These are phyloP conservation scores for Fusarium sp. DNA, from an alignment of 2,329 filamentous ascomycete genomes.

Conservation along the genomic window DNA sequence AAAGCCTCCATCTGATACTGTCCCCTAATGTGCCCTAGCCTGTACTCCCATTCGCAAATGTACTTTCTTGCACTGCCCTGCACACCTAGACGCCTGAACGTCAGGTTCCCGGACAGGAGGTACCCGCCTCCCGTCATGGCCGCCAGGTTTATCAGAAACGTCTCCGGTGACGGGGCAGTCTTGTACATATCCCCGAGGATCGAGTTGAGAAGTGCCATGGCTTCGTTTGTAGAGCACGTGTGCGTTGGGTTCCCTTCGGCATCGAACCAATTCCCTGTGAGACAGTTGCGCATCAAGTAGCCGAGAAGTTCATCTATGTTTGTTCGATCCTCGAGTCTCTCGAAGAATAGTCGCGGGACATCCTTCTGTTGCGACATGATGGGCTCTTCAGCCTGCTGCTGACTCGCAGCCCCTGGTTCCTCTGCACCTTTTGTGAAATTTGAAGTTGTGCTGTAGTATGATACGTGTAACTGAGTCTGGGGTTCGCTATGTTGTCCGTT, in stretches of 20 bases:
- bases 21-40: conserved; percentile 65
- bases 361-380: conserved; percentile 23
- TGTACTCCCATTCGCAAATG: conserved; percentile 66
- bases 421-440: conserved; percentile 40
- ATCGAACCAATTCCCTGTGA: conserved; percentile 66
- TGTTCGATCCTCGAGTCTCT: conserved; percentile 60
- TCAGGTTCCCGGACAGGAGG: conserved; percentile 59
- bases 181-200: conserved; percentile 66
- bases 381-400: conserved; percentile 16
- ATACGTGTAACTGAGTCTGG: conserved; percentile 2
- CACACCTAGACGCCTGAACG: conserved; percentile 60
- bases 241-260: conserved; percentile 58
- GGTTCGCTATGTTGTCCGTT: conserved; percentile 31
- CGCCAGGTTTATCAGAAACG: conserved; percentile 70
- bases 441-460: conserved; percentile 15
- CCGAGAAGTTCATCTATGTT: conserved; percentile 70
- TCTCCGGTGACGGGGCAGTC: conserved; percentile 64
- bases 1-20: conserved; percentile 65
- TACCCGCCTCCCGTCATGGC: conserved; percentile 67
- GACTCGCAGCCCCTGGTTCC: conserved; percentile 25
- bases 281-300: conserved; percentile 64
- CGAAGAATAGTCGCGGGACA: conserved; percentile 52
- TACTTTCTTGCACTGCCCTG: conserved; percentile 60
- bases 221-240: conserved; percentile 64
- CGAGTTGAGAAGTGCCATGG: conserved; percentile 64